Evolutionary conservation across 306 rosid species (phyloP).

Genomic region (Pyrus pyrifolia): DNA sequence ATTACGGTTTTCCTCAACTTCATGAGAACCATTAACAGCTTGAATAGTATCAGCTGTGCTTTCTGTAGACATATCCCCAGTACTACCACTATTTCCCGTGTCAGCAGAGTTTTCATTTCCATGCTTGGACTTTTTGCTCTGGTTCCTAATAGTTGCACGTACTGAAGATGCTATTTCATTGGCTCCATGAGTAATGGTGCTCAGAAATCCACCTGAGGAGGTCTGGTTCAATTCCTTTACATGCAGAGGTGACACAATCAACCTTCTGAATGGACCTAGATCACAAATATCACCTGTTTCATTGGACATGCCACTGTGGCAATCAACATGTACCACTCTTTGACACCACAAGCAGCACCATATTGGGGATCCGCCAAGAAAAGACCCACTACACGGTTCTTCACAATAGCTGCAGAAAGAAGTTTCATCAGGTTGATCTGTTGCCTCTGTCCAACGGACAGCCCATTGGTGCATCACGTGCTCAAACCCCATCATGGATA

Average conservation of each 20-base stretch:
- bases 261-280: constrained; percentile 79
- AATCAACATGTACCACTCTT: constrained; percentile 87
- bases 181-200: constrained; percentile 94
- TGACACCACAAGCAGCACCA: constrained; percentile 99
- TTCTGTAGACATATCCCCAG: constrained; percentile 59
- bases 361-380: constrained; percentile 96
- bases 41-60: constrained; percentile 57
- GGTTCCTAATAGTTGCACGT: constrained; percentile 82
- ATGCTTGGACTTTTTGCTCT: constrained; percentile 77
- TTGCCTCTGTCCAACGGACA: constrained; percentile 85
- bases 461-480: constrained; percentile 92
- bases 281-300: constrained; percentile 95
- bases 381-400: constrained; percentile 88
- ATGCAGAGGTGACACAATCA: constrained; percentile 73
- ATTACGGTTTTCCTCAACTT: constrained; percentile 45
- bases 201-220: constrained; percentile 64
- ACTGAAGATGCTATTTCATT: constrained; percentile 94
- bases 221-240: constrained; percentile 60
- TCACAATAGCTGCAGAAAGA: constrained; percentile 88
- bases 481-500: constrained; percentile 77
- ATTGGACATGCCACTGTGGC: constrained; percentile 68
- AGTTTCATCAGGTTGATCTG: constrained; percentile 82
- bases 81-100: constrained; percentile 54
- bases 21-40: constrained; percentile 53
- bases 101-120: constrained; percentile 49